phyloP scores from a whole-genome alignment of 148 eudicot genomes.

The Pharnaceum exiguum region DNA sequence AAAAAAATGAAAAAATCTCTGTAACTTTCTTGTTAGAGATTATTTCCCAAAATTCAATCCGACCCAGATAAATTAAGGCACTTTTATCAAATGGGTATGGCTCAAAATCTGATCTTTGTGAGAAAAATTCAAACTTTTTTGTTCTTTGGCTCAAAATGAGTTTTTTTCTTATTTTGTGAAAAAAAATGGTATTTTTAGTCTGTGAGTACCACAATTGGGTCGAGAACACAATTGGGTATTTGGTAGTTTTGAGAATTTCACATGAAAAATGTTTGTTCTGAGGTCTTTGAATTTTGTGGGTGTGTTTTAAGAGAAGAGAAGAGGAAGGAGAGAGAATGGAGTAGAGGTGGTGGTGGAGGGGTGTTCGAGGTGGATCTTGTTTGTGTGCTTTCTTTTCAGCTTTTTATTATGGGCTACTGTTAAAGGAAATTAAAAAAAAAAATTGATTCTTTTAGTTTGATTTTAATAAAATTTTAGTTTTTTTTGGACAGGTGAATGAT shows the following conservation, averaged over 20 bases:
- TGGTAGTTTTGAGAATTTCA: neutral
- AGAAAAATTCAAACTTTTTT: neutral
- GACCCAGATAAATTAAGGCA: constrained; percentile 22
- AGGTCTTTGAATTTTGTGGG: neutral
- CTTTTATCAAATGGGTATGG: constrained; percentile 16
- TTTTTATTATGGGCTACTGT: constrained; percentile 36
- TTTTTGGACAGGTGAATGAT: constrained; percentile 18
- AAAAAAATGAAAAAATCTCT: no score
- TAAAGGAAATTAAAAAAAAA: constrained; percentile 7
- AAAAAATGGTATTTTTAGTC: neutral
- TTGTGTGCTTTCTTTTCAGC: constrained; percentile 33
- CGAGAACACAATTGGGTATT: neutral
- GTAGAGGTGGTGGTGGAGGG: constrained; percentile 23
- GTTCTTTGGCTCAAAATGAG: constrained; percentile 11
- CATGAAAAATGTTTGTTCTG: neutral
- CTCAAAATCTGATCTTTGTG: constrained; percentile 11
- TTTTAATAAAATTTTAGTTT: no score
- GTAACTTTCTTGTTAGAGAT: neutral
- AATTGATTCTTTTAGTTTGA: constrained; percentile 10
- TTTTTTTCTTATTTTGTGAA: neutral
- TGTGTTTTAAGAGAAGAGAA: no score
- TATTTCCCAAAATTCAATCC: constrained; percentile 8
- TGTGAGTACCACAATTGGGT: neutral
- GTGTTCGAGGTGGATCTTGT: constrained; percentile 97
- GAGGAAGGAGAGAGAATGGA: neutral